Evolutionary conservation across 2,329 filamentous ascomycete species (phyloP), one percentile per base, ranked within the genome.

Genomic region (Botryosphaeria dothidea): DNA sequence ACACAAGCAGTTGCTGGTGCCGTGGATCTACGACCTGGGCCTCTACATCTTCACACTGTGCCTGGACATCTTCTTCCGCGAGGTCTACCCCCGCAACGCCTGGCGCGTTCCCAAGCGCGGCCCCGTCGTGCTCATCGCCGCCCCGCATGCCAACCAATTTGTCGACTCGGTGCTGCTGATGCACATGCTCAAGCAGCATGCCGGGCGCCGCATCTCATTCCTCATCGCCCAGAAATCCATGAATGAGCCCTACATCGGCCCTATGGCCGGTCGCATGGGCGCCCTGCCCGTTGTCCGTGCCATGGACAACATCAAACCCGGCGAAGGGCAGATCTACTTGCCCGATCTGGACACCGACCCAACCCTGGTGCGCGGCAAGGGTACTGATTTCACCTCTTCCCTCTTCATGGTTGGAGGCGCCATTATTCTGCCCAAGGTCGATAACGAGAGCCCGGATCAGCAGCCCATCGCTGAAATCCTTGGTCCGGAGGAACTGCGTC

Each of bases 41-140:
- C 36, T 60, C 27, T 60, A 38, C 25, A 34, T 65, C 51, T 65
- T 65, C 54, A 46, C 63, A 8, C 41, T 65, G 8, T 61, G 52
- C 63, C 54, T 67, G 41, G 64, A 66, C 27, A 45, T 66, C n/a
- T 66, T 67, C 49, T 67, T 67, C 41, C 64, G 66, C 21, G 66
- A 66, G 36, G 34, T 66, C 19, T 61, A 66, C 38, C 56, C 56
- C 9, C 56, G 41, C 19, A 46, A 60, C 19, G 56, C 56, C 9
- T 46, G 38, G 56, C 46, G 43, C 17, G 43, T 66, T 4, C 65
- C 65, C 23, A 43, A 48, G 31, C 23, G 29, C 6, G 62, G 65
- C 17, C 61, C 61, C 3, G 61, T 66, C 41, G 25, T 66, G 13
- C 31, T 66, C 29, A 62, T 66, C 25, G 65, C 63, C 19, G 65